Percentiles rank a stretch among this genome's conserved stretches.
Conservation (phyloP, 345 rosid genomes). For the Kandelia obovata region DNA sequence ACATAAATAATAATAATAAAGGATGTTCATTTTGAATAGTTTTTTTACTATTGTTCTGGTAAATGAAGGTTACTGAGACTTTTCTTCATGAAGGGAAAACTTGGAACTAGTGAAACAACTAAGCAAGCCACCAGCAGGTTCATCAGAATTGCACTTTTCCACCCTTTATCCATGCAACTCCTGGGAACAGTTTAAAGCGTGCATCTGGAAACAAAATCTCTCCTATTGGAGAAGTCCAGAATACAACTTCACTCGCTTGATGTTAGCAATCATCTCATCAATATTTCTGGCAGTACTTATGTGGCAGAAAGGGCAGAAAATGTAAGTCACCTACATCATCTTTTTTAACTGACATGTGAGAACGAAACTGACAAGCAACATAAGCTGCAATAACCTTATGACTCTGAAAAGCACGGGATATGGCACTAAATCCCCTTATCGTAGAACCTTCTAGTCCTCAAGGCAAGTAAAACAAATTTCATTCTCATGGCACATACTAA, state of each 20-base stretch:
- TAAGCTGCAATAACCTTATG: too few relatives aligned
- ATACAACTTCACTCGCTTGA: slow-evolving; percentile 31
- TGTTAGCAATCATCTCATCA: slow-evolving; percentile 14
- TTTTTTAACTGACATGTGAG: not conserved
- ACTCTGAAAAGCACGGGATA: too few relatives aligned
- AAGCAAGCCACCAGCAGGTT: slow-evolving; percentile 19
- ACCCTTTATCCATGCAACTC: slow-evolving; percentile 18
- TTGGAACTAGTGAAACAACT: slow-evolving; percentile 20
- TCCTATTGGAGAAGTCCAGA: slow-evolving; percentile 42
- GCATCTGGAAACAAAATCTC: slow-evolving; percentile 41
- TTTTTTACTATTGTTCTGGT: not conserved
- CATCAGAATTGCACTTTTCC: slow-evolving; percentile 26
- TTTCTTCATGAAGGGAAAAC: slow-evolving; percentile 16
- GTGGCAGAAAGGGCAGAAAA: slow-evolving; percentile 38
- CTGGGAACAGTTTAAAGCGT: slow-evolving; percentile 39
- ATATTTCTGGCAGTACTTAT: slow-evolving; percentile 28
- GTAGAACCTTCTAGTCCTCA: too few relatives aligned
- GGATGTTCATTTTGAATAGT: too few relatives aligned
- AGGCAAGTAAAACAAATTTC: too few relatives aligned
- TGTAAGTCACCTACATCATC: slow-evolving; percentile 22
- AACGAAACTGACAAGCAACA: not conserved
- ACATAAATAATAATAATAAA: too few relatives aligned
- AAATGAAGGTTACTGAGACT: not conserved
- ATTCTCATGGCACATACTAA: too few relatives aligned
- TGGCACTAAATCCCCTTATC: too few relatives aligned